phyloP scores from a whole-genome alignment of 345 rosid species.

The Luvunga scandens region DNA sequence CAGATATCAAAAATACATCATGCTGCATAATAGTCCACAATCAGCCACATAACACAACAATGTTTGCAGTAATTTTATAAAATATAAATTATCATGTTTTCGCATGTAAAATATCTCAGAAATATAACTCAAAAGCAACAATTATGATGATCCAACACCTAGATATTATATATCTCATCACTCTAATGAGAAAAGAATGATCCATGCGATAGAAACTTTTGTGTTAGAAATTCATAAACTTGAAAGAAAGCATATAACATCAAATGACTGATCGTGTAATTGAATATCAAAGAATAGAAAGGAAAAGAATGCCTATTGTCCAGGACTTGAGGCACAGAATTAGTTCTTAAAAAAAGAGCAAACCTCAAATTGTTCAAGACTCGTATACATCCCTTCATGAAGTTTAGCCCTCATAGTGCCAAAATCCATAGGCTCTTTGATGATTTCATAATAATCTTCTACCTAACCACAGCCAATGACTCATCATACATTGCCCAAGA shows the following conservation, averaged over 20 bases:
- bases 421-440: constrained; percentile 74
- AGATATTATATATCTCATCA: background rate
- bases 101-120: background rate
- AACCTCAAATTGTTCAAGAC: constrained; percentile 66
- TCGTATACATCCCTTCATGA: constrained; percentile 71
- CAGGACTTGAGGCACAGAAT: background rate
- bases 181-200: background rate
- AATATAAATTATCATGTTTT: background rate
- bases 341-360: constrained; percentile 16
- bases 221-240: background rate
- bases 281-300: background rate
- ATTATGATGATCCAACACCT: background rate
- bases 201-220: background rate
- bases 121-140: background rate
- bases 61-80: background rate
- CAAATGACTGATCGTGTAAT: background rate
- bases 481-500: constrained; percentile 9
- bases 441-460: constrained; percentile 53
- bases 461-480: constrained; percentile 36
- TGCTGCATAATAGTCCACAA: constrained; percentile 33
- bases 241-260: background rate
- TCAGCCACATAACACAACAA: constrained; percentile 5
- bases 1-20: constrained; percentile 50
- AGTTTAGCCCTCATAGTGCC: constrained; percentile 87
- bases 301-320: background rate